Percentiles rank a stretch among this genome's conserved stretches.
phyloP scores from a whole-genome alignment of 108 stramenopile species.

The Chaetoceros muelleri region DNA sequence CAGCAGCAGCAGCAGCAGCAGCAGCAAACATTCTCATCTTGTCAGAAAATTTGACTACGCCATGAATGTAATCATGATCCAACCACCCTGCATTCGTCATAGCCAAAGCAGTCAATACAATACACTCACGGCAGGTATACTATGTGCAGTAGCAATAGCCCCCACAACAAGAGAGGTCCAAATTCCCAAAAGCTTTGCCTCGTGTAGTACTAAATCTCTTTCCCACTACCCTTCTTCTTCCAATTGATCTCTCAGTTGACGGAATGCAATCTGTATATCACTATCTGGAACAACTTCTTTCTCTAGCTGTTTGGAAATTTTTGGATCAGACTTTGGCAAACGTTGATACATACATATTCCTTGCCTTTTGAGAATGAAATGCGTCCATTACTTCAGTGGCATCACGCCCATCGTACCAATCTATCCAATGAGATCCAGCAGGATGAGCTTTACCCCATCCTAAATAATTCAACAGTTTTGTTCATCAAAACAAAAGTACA shows the following conservation, averaged over 20 bases:
- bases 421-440: constrained; percentile 65
- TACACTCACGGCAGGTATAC: constrained; percentile 18
- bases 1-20: constrained; percentile 34
- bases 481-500: no score
- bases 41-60: constrained; percentile 34
- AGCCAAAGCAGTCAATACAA: no score
- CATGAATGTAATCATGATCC: constrained; percentile 74
- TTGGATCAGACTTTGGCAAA: constrained; percentile 24
- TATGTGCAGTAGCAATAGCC: constrained; percentile 26
- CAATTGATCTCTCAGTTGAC: constrained; percentile 38
- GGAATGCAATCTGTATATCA: constrained; percentile 37
- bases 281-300: constrained; percentile 20
- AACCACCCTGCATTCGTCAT: constrained; percentile 65
- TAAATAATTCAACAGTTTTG: no score
- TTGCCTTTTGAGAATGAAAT: constrained; percentile 42
- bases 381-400: constrained; percentile 72
- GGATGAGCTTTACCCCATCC: constrained; percentile 62
- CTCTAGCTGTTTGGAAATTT: constrained; percentile 20
- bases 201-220: constrained; percentile 32
- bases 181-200: constrained; percentile 31
- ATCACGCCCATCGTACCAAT: constrained; percentile 58
- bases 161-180: constrained; percentile 31
- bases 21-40: constrained; percentile 38
- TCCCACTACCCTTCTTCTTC: constrained; percentile 62
- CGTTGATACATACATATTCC: constrained; percentile 46